phyloP scores from a whole-genome alignment of 2,329 filamentous ascomycete species.

The Epicoccum nigrum region DNA sequence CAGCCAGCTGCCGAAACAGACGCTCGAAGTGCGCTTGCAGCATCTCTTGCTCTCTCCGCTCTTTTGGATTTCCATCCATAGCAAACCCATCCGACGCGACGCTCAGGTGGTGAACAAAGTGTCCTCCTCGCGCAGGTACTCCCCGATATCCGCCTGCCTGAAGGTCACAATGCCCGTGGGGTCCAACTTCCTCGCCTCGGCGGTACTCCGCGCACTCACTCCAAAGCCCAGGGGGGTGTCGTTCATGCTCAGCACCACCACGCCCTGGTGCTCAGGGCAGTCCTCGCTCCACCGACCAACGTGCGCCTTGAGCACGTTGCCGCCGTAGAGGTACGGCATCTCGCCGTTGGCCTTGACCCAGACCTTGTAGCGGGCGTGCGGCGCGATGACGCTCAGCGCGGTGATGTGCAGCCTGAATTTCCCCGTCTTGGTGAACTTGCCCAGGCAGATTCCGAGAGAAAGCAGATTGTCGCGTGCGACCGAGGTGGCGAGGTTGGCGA shows the following conservation, averaged over 20 bases:
- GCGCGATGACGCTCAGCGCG: slow-evolving; percentile 83
- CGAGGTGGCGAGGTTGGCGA: slow-evolving; percentile 90
- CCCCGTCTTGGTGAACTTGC: slow-evolving; percentile 95
- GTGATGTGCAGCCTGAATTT: slow-evolving; percentile 97
- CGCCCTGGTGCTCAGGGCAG: slow-evolving; percentile 89
- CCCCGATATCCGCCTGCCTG: slow-evolving; percentile 90
- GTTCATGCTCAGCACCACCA: slow-evolving; percentile 89
- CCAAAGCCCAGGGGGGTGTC: slow-evolving; percentile 91
- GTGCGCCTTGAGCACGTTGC: slow-evolving; percentile 83
- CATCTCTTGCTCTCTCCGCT: neutral
- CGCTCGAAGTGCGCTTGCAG: too few species aligned
- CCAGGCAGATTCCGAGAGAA: slow-evolving; percentile 86
- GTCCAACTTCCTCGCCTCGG: slow-evolving; percentile 81
- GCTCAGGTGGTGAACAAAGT: slow-evolving; percentile 63
- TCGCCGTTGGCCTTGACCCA: slow-evolving; percentile 97
- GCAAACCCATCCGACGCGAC: too few species aligned
- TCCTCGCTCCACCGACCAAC: slow-evolving; percentile 88
- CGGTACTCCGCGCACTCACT: slow-evolving; percentile 84
- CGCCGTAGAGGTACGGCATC: slow-evolving; percentile 96
- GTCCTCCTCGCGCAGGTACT: slow-evolving; percentile 87
- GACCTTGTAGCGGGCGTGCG: slow-evolving; percentile 93
- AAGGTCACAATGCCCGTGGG: slow-evolving; percentile 90
- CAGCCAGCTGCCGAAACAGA: neutral
- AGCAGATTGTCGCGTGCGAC: slow-evolving; percentile 82
- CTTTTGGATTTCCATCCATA: too few species aligned